Base-by-base conservation (phyloP, 2,329 filamentous ascomycete genomes). In the Calonectria honghensis region DNA sequence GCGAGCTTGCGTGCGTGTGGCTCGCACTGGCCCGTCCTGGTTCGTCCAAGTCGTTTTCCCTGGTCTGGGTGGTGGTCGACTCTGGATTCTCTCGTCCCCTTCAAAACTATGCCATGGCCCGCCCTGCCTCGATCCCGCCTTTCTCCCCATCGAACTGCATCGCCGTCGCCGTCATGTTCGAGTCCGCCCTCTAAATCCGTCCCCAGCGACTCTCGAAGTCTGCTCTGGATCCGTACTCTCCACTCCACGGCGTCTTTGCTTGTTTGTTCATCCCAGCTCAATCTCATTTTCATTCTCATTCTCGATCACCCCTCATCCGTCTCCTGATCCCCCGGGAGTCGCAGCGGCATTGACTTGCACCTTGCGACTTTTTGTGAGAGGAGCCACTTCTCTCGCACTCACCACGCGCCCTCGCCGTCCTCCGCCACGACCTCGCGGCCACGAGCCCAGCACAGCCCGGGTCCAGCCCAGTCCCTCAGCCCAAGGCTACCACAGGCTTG, bases 161-260 rank as follows among this genome's bases (percentile, higher is more conserved):
- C 81, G 84, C 84, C 68, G 85, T 84, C 86, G 87, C 86, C 83
- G 90, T 91, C 89, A 85, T 84, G 84, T 89, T 89, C 87, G 87
- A 87, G 84, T 87, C 81, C 82, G 85, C 85, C 85, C 85, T 90
- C 84, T 91, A 87, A 87, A 87, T 77, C 80, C 83, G 83, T 84
- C 82, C 79, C 85, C 86, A 87, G 87, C 89, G 88, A 89, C 89
- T 89, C 85, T 85, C 83, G 87, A 87, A 90, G 89, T 90, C 89
- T 89, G 89, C 89, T 90, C 81, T 81, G 84, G 84, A 80, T 82
- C 76, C 80, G 79, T 76, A 81, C 82, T 83, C 81, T 83, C 85
- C 82, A 83, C 84, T 86, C 84, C 80, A 84, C 84, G 82, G 81
- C 84, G 80, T 82, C 80, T 70, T 75, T 75, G 79, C 82, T 80